Conservation (phyloP, 176 grass and related monocot genomes). For the Aegilops sharonensis region DNA sequence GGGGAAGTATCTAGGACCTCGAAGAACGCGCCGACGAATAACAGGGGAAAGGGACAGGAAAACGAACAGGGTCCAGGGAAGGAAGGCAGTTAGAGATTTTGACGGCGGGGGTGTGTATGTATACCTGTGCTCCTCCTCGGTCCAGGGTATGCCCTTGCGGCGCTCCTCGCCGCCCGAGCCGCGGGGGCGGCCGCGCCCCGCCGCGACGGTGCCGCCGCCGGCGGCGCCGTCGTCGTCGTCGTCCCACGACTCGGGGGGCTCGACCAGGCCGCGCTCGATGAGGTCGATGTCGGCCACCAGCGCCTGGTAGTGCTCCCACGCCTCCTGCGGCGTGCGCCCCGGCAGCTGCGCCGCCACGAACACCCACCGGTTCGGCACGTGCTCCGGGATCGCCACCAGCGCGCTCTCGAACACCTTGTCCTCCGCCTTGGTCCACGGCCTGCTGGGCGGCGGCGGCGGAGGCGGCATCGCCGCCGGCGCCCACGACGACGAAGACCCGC, state of each 20-base stretch:
- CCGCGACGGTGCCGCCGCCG: background rate
- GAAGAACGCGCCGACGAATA: background rate
- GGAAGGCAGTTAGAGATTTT: background rate
- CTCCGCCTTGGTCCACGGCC: slow-evolving; percentile 68
- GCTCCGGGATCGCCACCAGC: slow-evolving; percentile 61
- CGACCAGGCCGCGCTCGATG: slow-evolving; percentile 77
- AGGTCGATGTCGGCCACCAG: slow-evolving; percentile 53
- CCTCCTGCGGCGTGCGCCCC: slow-evolving; percentile 51
- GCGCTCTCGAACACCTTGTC: slow-evolving; percentile 86
- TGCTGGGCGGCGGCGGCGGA: background rate
- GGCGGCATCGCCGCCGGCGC: background rate
- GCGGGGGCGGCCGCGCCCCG: background rate
- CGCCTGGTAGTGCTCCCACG: slow-evolving; percentile 58
- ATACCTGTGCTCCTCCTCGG: slow-evolving; percentile 84
- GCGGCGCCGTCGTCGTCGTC: background rate
- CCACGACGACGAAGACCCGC: background rate
- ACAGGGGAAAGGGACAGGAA: background rate
- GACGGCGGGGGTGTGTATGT: background rate
- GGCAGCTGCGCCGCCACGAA: slow-evolving; percentile 59
- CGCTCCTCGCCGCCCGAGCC: slow-evolving; percentile 35
- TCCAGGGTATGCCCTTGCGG: slow-evolving; percentile 78
- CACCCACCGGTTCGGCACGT: slow-evolving; percentile 56
- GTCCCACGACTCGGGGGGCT: slow-evolving; percentile 43
- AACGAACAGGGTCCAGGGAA: background rate
- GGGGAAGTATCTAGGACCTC: slow-evolving; percentile 23